Conservation (phyloP, 441 rosid species). For the Mallotus repandus region DNA sequence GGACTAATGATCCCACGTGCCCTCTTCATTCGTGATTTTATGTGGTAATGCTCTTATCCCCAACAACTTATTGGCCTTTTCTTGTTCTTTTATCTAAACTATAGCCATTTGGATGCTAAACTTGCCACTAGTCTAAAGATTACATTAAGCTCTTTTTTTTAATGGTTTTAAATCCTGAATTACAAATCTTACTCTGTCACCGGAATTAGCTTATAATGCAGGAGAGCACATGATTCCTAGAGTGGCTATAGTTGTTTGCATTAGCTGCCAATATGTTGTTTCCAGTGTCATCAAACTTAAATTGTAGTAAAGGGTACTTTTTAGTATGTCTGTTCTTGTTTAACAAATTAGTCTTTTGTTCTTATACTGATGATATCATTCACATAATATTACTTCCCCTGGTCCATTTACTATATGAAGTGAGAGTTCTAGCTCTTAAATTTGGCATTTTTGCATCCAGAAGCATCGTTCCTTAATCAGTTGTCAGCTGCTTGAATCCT, state of each 20-base stretch:
- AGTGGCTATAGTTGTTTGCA: not conserved
- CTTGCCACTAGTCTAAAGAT: not conserved
- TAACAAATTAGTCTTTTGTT: not conserved
- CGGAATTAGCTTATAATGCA: not conserved
- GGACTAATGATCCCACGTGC: conserved; percentile 97
- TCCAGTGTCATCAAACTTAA: not conserved
- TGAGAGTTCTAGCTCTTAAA: no score
- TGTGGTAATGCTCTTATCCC: conserved; percentile 62
- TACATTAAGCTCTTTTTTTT: not conserved
- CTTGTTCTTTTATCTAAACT: not conserved
- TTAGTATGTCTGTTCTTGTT: not conserved
- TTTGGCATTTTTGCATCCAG: no score
- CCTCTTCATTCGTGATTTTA: conserved; percentile 82
- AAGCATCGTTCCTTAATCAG: not conserved
- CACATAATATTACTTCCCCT: not conserved
- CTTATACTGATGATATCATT: not conserved
- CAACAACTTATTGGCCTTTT: not conserved
- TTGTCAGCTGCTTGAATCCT: not conserved
- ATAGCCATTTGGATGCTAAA: not conserved
- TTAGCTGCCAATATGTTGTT: not conserved
- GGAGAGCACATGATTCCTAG: conserved; percentile 6
- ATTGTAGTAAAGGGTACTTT: not conserved
- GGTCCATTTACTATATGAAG: no score
- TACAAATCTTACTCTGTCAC: not conserved
- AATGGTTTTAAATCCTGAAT: not conserved